phyloP scores from a whole-genome alignment of 371 early-diverging fungal genomes.

The Mucor circinelloides region DNA sequence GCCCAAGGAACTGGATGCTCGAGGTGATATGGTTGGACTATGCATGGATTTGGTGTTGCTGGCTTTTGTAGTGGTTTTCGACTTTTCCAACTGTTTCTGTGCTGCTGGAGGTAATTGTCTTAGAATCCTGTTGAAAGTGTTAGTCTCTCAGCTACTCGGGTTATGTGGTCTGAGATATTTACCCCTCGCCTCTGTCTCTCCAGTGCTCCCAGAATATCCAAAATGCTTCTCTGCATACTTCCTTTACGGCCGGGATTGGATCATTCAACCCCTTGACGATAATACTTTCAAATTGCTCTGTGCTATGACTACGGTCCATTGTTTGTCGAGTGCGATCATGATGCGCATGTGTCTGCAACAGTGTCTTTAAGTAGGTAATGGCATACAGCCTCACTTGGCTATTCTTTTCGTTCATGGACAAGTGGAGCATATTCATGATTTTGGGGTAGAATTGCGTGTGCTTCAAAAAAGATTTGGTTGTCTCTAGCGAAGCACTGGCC shows the following conservation, averaged over 20 bases:
- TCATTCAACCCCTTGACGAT: conserved; percentile 46
- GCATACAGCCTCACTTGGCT: conserved; percentile 46
- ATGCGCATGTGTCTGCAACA: conserved; percentile 45
- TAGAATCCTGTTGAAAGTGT: conserved; percentile 25
- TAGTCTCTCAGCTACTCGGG: not conserved
- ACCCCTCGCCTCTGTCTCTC: conserved; percentile 48
- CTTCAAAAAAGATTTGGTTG: conserved; percentile 38
- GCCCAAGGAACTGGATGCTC: conserved; percentile 36
- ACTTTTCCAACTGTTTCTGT: conserved; percentile 43
- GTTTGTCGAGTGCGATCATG: conserved; percentile 34
- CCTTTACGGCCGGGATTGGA: conserved; percentile 47
- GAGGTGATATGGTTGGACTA: conserved; percentile 33
- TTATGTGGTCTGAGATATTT: conserved; percentile 6
- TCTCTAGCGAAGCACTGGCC: conserved; percentile 30
- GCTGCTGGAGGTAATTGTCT: conserved; percentile 22
- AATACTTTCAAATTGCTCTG: conserved; percentile 38
- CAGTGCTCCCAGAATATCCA: conserved; percentile 50
- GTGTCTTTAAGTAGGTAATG: conserved; percentile 33
- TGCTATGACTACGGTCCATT: conserved; percentile 40
- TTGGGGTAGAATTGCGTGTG: conserved; percentile 45
- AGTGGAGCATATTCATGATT: conserved; percentile 34
- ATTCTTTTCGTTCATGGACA: conserved; percentile 49
- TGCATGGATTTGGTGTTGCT: conserved; percentile 8
- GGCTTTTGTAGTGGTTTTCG: conserved; percentile 10
- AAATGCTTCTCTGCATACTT: conserved; percentile 45